phyloP scores from a whole-genome alignment of 2,329 filamentous ascomycete species.

The Pyricularia sp. region DNA sequence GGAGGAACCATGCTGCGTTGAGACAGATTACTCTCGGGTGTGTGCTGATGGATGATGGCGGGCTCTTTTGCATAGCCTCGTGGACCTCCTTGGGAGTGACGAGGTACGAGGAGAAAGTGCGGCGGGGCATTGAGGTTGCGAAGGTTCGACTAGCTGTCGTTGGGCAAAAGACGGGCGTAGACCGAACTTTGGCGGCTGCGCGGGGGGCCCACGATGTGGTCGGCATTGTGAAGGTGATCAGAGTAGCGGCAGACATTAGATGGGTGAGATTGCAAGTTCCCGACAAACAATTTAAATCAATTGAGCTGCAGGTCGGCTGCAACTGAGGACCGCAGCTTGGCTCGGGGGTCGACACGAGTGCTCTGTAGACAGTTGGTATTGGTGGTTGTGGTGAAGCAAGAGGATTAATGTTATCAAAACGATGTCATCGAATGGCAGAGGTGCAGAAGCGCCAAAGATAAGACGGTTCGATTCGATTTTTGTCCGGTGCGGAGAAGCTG shows the following conservation, averaged over 20 bases:
- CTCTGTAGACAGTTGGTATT: not conserved
- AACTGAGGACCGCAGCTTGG: not conserved
- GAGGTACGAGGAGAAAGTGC: slow-evolving; percentile 69
- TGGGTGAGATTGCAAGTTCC: not conserved
- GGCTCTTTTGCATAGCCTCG: slow-evolving; percentile 73
- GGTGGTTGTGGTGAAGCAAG: not conserved
- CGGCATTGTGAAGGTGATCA: not conserved
- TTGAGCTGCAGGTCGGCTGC: not conserved
- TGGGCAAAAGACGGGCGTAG: not conserved
- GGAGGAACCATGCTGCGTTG: slow-evolving; percentile 93
- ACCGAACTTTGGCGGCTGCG: not conserved
- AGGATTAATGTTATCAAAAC: not conserved
- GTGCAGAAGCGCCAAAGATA: not conserved
- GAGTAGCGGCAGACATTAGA: not conserved
- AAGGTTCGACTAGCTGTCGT: slow-evolving; percentile 12
- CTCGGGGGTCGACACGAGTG: not conserved
- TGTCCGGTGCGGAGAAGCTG: not conserved
- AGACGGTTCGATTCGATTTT: not conserved
- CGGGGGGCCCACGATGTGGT: not conserved
- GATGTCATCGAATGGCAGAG: not conserved
- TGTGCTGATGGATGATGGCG: slow-evolving; percentile 68
- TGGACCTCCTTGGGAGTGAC: slow-evolving; percentile 77
- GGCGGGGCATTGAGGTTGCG: slow-evolving; percentile 23
- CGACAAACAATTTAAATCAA: not conserved
- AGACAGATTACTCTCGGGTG: slow-evolving; percentile 79